Base-by-base conservation (phyloP, 495 filamentous ascomycete species). In the Penicillium steckii region DNA sequence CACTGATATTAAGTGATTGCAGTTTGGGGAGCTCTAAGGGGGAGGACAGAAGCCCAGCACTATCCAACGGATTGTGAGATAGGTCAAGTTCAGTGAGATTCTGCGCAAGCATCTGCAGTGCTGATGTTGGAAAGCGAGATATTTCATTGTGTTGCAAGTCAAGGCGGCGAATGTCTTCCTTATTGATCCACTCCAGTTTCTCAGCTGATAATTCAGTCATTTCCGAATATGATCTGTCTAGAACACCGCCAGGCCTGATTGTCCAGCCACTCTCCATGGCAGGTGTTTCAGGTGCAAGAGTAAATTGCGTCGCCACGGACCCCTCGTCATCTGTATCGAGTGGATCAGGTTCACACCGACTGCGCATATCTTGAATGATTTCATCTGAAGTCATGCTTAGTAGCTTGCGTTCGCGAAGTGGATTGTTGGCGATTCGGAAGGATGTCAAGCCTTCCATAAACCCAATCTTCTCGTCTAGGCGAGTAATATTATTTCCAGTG, bases 351-450 rank as follows among this genome's bases (percentile, higher is more conserved):
- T 86, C 82, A 37, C 94, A 74, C 18, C 89, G 81, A 32, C 78
- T 78, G 27, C 80, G 82, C 44, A 98, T 74, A 55, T 86, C 85
- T 35, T 78, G 78, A 71, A 96, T 96, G 59, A 98, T 67, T 46
- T 91, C 88, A 17, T 90, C 88, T 0, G 89, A 90, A 21, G 78
- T 76, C 77, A 96, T 88, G 18, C 74, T 85, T 25, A 91, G 74
- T 48, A 94, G 87, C 65, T 88, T 95, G 57, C 88, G 90, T 57
- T 96, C 91, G 38, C 86, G 76, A 10, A 98, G 69, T 4, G 94
- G 94, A 61, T 98, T 98, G 12, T 89, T 90, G 40, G 84, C 83
- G 29, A 98, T 76, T 9, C 81, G 81, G 32, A 97, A 78, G 50
- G 82, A 84, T 8, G 80, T 76, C 8, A 98, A 73, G 44, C 70